Percentiles rank a stretch among this genome's conserved stretches.
Conservation (phyloP, 495 filamentous ascomycete species). For the Lophiotrema nucula region DNA sequence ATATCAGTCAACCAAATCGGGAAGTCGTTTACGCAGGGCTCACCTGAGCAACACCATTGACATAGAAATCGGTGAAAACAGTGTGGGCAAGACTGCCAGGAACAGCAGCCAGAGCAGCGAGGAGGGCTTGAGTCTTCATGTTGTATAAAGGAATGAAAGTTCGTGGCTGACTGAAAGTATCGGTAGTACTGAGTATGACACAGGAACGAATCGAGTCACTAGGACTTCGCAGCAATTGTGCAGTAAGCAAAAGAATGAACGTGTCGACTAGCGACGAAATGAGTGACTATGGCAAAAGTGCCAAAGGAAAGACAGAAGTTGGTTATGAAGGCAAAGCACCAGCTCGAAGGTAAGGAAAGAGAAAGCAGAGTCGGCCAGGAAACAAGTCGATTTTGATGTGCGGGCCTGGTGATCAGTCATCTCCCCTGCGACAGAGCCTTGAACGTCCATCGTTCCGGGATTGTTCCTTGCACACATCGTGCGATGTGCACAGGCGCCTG, state of each 20-base stretch:
- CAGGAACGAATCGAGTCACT: constrained; percentile 25
- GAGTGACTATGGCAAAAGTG: constrained; percentile 18
- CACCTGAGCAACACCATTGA: constrained; percentile 52
- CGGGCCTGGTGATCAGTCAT: not conserved
- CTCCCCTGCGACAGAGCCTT: not conserved
- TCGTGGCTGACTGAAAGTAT: constrained; percentile 8
- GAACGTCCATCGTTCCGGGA: not conserved
- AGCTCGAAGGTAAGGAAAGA: constrained; percentile 17
- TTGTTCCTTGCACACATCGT: constrained; percentile 17
- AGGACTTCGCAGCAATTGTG: constrained; percentile 11
- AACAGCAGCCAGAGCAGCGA: constrained; percentile 29
- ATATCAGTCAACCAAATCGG: constrained; percentile 22
- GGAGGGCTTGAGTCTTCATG: constrained; percentile 26
- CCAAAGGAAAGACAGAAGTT: constrained; percentile 28
- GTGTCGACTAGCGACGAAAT: constrained; percentile 35
- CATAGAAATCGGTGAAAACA: constrained; percentile 62
- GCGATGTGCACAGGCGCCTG: not conserved
- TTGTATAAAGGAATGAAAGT: not conserved
- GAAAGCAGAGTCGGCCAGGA: not conserved
- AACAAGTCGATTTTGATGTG: constrained; percentile 10
- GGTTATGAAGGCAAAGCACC: constrained; percentile 22
- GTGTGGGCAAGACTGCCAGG: constrained; percentile 56
- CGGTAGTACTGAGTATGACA: constrained; percentile 19
- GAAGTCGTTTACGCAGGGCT: not conserved
- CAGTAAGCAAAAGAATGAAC: constrained; percentile 29